phyloP scores from a whole-genome alignment of 1,284 basidiomycete species.

The Apiotrichum domesticum region DNA sequence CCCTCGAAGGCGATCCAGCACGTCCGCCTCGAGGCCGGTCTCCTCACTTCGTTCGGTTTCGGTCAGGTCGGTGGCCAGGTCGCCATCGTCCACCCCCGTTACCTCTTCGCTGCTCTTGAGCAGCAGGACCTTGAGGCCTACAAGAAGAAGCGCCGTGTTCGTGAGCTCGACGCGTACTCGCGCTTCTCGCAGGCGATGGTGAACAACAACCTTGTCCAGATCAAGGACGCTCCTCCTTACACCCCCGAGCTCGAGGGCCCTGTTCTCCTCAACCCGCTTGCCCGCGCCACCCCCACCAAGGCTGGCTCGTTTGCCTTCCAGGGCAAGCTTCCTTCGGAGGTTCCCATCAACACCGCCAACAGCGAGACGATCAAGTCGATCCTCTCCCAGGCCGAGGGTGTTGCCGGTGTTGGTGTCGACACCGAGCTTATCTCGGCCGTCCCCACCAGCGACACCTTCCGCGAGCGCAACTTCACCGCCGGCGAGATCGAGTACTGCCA shows the following conservation, averaged over 20 bases:
- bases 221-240: slow-evolving; percentile 95
- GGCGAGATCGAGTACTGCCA: slow-evolving; percentile 82
- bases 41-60: slow-evolving; percentile 98
- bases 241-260: slow-evolving; percentile 75
- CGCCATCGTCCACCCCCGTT: slow-evolving; percentile 82
- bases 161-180: slow-evolving; percentile 76
- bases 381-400: slow-evolving; percentile 35
- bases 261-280: slow-evolving; percentile 88
- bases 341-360: slow-evolving; percentile 60
- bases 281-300: slow-evolving; percentile 79
- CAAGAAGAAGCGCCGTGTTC: slow-evolving; percentile 60
- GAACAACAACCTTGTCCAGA: slow-evolving; percentile 82
- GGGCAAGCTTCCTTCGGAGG: slow-evolving; percentile 56
- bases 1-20: slow-evolving; percentile 92
- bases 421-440: slow-evolving; percentile 86
- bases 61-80: slow-evolving; percentile 96
- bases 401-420: slow-evolving; percentile 30
- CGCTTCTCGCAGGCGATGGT: slow-evolving; percentile 94
- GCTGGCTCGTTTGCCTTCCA: slow-evolving; percentile 76
- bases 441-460: slow-evolving; percentile 83
- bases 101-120: slow-evolving; percentile 77
- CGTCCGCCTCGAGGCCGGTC: slow-evolving; percentile 81
- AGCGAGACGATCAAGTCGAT: slow-evolving; percentile 57
- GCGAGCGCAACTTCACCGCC: slow-evolving; percentile 87
- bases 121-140: slow-evolving; percentile 69